phyloP scores from a whole-genome alignment of 345 rosid species.

The Populus ilicifolia region DNA sequence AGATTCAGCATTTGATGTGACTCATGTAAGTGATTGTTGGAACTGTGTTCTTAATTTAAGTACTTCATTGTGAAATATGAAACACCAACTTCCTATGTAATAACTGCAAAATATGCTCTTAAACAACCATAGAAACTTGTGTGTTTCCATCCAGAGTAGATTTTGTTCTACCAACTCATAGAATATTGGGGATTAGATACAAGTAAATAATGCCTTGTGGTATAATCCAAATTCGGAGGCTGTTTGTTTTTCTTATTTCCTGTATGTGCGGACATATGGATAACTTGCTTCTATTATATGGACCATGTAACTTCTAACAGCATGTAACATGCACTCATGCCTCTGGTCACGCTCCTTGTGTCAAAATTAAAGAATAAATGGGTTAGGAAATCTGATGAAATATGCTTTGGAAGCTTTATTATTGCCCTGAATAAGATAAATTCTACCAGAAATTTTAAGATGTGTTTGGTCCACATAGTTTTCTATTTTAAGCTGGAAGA shows the following conservation, averaged over 20 bases:
- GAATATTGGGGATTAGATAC: background rate
- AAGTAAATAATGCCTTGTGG: background rate
- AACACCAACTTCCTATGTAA: background rate
- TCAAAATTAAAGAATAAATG: background rate
- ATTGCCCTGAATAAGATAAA: background rate
- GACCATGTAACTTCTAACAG: background rate
- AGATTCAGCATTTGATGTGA: constrained; percentile 82
- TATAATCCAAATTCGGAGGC: background rate
- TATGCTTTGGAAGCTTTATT: background rate
- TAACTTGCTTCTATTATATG: background rate
- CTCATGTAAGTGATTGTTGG: background rate
- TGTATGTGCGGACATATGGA: background rate
- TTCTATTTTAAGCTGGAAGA: background rate
- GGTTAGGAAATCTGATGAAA: background rate
- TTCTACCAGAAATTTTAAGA: background rate
- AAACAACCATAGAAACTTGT: background rate
- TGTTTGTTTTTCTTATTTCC: background rate
- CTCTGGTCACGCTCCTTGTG: background rate
- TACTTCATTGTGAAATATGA: background rate
- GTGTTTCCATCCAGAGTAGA: background rate
- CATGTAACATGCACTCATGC: background rate
- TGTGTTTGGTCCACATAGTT: background rate
- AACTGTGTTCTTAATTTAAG: background rate
- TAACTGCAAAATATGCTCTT: background rate
- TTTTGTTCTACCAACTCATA: background rate